Conservation (phyloP, 768 basidiomycete genomes). For the Lepiota brunneoincarnata region DNA sequence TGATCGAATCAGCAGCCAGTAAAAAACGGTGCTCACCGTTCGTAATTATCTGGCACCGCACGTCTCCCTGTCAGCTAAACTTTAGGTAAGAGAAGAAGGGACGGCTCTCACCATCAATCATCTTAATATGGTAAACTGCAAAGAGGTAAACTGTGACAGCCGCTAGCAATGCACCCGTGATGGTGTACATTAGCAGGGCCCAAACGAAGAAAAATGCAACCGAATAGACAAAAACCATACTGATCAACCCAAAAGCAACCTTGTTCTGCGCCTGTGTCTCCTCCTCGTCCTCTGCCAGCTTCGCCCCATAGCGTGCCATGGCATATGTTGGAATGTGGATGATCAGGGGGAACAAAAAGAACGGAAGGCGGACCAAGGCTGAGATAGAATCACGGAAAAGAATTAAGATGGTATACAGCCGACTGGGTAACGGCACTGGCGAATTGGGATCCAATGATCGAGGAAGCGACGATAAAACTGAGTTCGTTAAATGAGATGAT, state of each 20-base stretch:
- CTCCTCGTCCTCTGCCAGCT: conserved; percentile 79
- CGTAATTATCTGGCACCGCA: conserved; percentile 59
- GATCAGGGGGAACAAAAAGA: conserved; percentile 85
- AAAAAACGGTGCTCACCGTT: conserved; percentile 48
- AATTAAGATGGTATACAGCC: conserved; percentile 74
- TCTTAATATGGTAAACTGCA: conserved; percentile 78
- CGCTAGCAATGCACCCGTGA: conserved; percentile 71
- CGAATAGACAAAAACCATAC: conserved; percentile 75
- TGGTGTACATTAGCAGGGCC: conserved; percentile 77
- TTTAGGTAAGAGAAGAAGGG: conserved; percentile 4
- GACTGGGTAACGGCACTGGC: conserved; percentile 75
- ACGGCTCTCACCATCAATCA: conserved; percentile 75
- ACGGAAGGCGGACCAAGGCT: conserved; percentile 73
- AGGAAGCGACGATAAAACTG: conserved; percentile 80
- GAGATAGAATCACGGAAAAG: conserved; percentile 78
- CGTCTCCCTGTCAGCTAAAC: conserved; percentile 6
- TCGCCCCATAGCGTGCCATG: conserved; percentile 73
- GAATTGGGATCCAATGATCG: conserved; percentile 76
- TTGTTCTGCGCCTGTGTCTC: conserved; percentile 98
- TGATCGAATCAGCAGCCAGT: conserved; percentile 2
- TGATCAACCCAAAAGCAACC: conserved; percentile 81
- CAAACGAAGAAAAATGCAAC: conserved; percentile 83
- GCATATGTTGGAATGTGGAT: conserved; percentile 84
- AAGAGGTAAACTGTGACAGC: conserved; percentile 70
- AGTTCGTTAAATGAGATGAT: conserved; percentile 80